phyloP scores from a whole-genome alignment of 1,139 yeast genomes.

The Diutina mesorugosa region DNA sequence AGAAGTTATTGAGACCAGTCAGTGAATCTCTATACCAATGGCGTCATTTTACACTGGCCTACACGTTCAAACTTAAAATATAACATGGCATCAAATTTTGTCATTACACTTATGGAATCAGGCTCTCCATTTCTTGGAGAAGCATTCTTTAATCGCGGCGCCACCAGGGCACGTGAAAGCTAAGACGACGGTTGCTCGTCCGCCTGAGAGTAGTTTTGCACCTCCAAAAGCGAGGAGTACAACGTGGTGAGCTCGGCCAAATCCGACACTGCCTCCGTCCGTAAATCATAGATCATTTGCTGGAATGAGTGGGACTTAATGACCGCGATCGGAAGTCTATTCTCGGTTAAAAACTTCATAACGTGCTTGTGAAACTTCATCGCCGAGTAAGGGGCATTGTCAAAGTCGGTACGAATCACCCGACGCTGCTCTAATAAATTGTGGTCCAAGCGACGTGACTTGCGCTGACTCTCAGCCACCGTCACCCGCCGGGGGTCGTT shows the following conservation, averaged over 20 bases:
- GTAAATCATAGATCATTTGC: slow-evolving; percentile 36
- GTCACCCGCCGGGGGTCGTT: not conserved
- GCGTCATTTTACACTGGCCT: no score
- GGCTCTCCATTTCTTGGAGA: no score
- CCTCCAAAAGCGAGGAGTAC: slow-evolving; percentile 34
- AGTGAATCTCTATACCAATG: no score
- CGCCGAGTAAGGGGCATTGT: slow-evolving; percentile 29
- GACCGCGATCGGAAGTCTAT: slow-evolving; percentile 34
- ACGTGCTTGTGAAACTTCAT: slow-evolving; percentile 39
- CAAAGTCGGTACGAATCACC: slow-evolving; percentile 13
- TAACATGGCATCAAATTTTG: no score
- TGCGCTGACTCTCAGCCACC: not conserved
- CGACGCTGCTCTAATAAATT: not conserved
- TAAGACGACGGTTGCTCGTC: not conserved
- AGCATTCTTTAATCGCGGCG: not conserved
- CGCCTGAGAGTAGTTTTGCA: slow-evolving; percentile 6
- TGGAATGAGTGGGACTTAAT: slow-evolving; percentile 40
- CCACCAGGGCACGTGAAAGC: not conserved
- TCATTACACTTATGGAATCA: no score
- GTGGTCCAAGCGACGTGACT: not conserved
- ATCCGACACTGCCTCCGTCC: slow-evolving; percentile 35
- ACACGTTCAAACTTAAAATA: no score
- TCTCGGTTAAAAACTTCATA: slow-evolving; percentile 36
- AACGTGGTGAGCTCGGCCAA: slow-evolving; percentile 32
- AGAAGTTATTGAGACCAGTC: no score